Evolutionary conservation across 257 asterid species (phyloP).

Genomic region (Ehretia macrophylla): DNA sequence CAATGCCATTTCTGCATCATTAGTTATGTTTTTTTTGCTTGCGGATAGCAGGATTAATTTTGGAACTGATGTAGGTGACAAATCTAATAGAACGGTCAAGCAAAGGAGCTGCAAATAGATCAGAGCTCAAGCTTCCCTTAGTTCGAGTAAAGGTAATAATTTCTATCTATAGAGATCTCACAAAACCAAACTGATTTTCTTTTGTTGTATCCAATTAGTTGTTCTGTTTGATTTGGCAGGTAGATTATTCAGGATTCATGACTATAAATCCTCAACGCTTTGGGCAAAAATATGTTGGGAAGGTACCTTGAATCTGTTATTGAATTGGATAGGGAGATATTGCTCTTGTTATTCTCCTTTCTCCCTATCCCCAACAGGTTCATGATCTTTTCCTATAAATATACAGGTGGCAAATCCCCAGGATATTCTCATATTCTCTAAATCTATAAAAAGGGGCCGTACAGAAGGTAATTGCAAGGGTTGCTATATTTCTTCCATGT

Average conservation of each 20-base stretch:
- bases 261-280: slow-evolving; percentile 96
- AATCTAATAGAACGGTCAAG: slow-evolving; percentile 70
- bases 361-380: slow-evolving; percentile 1
- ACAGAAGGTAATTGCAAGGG: slow-evolving; percentile 44
- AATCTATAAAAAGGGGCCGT: slow-evolving; percentile 60
- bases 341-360: not conserved
- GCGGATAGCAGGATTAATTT: slow-evolving; percentile 1
- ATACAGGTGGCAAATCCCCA: slow-evolving; percentile 96
- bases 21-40: slow-evolving; percentile 7
- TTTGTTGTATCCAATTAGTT: not conserved
- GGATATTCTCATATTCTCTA: slow-evolving; percentile 96
- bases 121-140: slow-evolving; percentile 80
- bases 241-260: slow-evolving; percentile 97
- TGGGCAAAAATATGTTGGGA: slow-evolving; percentile 96
- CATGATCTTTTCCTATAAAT: slow-evolving; percentile 14
- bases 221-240: slow-evolving; percentile 46
- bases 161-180: slow-evolving; percentile 13
- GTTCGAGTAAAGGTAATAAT: slow-evolving; percentile 74
- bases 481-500: too few species aligned
- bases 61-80: slow-evolving; percentile 52
- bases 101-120: slow-evolving; percentile 46
- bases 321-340: slow-evolving; percentile 1
- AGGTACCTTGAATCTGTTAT: slow-evolving; percentile 45
- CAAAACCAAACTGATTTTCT: slow-evolving; percentile 9
- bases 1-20: slow-evolving; percentile 1